Percentiles rank a stretch among this genome's conserved stretches.
phyloP scores from a whole-genome alignment of 768 basidiomycete genomes.

The Gloeostereum incarnatum region DNA sequence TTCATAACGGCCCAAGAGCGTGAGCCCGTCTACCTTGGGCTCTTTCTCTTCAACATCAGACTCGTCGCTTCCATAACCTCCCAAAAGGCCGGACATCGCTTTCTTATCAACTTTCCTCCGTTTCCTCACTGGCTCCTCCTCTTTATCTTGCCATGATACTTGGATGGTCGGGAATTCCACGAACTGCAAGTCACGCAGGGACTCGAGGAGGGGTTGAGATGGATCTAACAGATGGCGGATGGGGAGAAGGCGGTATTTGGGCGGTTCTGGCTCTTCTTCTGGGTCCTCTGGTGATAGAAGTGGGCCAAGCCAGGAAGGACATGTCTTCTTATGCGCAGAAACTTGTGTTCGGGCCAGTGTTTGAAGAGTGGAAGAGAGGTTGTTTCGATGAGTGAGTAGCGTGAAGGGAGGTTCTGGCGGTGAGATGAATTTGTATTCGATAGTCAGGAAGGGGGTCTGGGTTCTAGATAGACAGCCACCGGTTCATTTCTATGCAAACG shows the following conservation, averaged over 20 bases:
- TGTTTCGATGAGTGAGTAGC: slow-evolving; percentile 59
- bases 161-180: slow-evolving; percentile 83
- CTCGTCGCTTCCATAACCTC: slow-evolving; percentile 48
- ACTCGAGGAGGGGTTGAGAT: slow-evolving; percentile 29
- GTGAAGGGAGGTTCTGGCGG: slow-evolving; percentile 36
- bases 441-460: slow-evolving; percentile 57
- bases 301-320: slow-evolving; percentile 54
- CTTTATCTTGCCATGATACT: slow-evolving; percentile 51
- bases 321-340: slow-evolving; percentile 29
- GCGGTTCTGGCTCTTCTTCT: slow-evolving; percentile 21
- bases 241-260: slow-evolving; percentile 29
- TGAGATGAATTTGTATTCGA: slow-evolving; percentile 63
- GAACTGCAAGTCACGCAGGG: slow-evolving; percentile 56
- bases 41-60: slow-evolving; percentile 26
- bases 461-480: slow-evolving; percentile 31
- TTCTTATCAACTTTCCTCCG: slow-evolving; percentile 48
- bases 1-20: slow-evolving; percentile 33
- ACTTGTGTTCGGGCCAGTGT: slow-evolving; percentile 38
- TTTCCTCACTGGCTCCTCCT: slow-evolving; percentile 34
- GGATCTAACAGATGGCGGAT: slow-evolving; percentile 55
- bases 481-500: background rate
- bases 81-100: slow-evolving; percentile 48
- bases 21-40: slow-evolving; percentile 23
- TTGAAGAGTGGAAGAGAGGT: slow-evolving; percentile 38
- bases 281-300: slow-evolving; percentile 45